A percentile compares a stretch with the other conserved stretches of the same genome.
Conservation (phyloP, 2,329 filamentous ascomycete species). For the Penicillium thymicola region DNA sequence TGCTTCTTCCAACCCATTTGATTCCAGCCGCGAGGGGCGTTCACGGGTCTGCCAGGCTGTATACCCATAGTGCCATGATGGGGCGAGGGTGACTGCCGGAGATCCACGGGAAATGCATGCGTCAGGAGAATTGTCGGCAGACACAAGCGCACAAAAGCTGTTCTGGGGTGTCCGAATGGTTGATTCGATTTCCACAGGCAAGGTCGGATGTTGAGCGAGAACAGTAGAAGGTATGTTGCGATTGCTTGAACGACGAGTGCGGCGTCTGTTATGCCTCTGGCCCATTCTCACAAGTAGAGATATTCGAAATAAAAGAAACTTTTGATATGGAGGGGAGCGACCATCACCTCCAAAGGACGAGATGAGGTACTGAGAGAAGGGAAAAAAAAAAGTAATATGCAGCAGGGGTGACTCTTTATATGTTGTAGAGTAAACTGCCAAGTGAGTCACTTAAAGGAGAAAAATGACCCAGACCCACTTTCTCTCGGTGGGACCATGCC, state of each 20-base stretch:
- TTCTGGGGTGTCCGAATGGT: slow-evolving; percentile 7
- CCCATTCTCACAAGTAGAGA: slow-evolving; percentile 35
- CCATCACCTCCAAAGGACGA: slow-evolving; percentile 40
- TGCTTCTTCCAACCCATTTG: slow-evolving; percentile 35
- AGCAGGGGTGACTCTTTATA: slow-evolving; percentile 21
- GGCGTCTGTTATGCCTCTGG: slow-evolving; percentile 48
- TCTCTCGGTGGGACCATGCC: slow-evolving; percentile 15
- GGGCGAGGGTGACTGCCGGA: slow-evolving; percentile 32
- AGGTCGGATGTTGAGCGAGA: slow-evolving; percentile 5
- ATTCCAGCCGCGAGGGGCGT: slow-evolving; percentile 27
- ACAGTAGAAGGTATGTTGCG: slow-evolving; percentile 14
- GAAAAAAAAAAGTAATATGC: not conserved
- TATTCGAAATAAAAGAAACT: slow-evolving; percentile 8
- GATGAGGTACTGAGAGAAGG: slow-evolving; percentile 29
- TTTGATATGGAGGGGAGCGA: slow-evolving; percentile 32
- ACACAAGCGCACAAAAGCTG: slow-evolving; percentile 16
- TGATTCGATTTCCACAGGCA: slow-evolving; percentile 1
- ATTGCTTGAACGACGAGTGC: slow-evolving; percentile 42
- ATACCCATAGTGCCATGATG: slow-evolving; percentile 43
- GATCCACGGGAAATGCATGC: slow-evolving; percentile 24
- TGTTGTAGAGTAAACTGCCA: not conserved
- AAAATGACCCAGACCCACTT: slow-evolving; percentile 12
- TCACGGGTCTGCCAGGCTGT: slow-evolving; percentile 41
- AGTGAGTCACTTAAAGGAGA: slow-evolving; percentile 21
- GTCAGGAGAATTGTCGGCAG: slow-evolving; percentile 15